Percentiles rank a stretch among this genome's conserved stretches.
Evolutionary conservation across 139 green algal species (phyloP).

Genomic region (Picochlorum sp.): DNA sequence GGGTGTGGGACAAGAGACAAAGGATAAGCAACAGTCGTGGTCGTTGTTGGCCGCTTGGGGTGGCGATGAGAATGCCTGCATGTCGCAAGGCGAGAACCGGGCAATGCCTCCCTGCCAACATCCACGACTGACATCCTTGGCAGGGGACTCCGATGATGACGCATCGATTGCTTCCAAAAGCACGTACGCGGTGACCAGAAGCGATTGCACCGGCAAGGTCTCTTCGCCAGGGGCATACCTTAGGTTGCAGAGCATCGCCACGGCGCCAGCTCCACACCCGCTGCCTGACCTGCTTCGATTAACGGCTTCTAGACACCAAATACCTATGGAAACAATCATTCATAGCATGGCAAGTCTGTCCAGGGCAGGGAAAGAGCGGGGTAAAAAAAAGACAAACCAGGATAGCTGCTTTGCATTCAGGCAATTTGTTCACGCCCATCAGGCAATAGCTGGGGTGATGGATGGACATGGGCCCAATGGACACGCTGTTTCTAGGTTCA

Average conservation of each 20-base stretch:
- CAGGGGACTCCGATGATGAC: background rate
- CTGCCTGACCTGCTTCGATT: slow-evolving; percentile 7
- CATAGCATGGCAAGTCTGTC: slow-evolving; percentile 64
- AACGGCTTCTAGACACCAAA: background rate
- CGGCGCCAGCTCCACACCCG: slow-evolving; percentile 5
- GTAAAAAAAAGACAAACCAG: slow-evolving; percentile 81
- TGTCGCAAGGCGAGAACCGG: background rate
- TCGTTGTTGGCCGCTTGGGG: slow-evolving; percentile 3
- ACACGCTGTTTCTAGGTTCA: slow-evolving; percentile 61
- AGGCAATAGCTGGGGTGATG: slow-evolving; percentile 71
- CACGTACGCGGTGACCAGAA: background rate
- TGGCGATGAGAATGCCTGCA: slow-evolving; percentile 4
- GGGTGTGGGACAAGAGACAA: background rate
- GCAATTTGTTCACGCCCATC: slow-evolving; percentile 63
- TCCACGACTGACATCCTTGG: no score
- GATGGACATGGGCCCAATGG: slow-evolving; percentile 80
- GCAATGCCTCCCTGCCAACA: no score
- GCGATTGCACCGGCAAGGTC: background rate
- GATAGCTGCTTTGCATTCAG: slow-evolving; percentile 80
- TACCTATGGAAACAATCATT: slow-evolving; percentile 21
- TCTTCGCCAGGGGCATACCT: slow-evolving; percentile 10
- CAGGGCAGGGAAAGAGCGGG: slow-evolving; percentile 60
- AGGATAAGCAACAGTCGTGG: background rate
- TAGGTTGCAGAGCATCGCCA: slow-evolving; percentile 12
- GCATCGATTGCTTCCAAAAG: background rate